A percentile compares a stretch with the other conserved stretches of the same genome.
Evolutionary conservation across 768 basidiomycete species (phyloP).

Genomic region (Leccinum boreale): DNA sequence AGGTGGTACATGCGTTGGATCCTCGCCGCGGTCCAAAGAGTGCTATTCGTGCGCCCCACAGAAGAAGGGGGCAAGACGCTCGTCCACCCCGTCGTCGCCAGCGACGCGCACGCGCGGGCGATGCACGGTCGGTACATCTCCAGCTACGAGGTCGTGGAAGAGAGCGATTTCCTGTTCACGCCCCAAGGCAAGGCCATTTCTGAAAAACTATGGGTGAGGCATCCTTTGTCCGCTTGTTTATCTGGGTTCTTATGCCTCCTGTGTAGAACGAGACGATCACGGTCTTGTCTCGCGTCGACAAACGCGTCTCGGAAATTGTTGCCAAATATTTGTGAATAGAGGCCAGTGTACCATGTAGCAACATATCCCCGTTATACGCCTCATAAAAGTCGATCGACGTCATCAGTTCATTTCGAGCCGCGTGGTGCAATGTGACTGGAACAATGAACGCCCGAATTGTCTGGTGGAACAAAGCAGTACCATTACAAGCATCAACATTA

Average conservation of each 20-base stretch:
- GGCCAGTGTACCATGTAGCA: background rate
- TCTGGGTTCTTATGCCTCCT: background rate
- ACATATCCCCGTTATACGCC: background rate
- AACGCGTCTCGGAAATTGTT: slow-evolving; percentile 16
- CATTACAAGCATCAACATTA: background rate
- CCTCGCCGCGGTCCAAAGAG: background rate
- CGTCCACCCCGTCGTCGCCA: slow-evolving; percentile 26
- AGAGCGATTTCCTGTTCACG: slow-evolving; percentile 27
- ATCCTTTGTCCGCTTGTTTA: background rate
- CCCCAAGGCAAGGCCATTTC: slow-evolving; percentile 26
- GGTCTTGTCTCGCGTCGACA: slow-evolving; percentile 13
- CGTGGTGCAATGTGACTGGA: background rate
- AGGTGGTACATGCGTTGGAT: slow-evolving; percentile 6
- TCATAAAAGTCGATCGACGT: background rate
- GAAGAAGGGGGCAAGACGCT: slow-evolving; percentile 34
- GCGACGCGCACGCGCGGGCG: background rate
- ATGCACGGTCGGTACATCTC: slow-evolving; percentile 30
- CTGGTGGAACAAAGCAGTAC: background rate
- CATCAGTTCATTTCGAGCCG: background rate
- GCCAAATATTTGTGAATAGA: slow-evolving; percentile 4
- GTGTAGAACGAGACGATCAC: slow-evolving; percentile 15
- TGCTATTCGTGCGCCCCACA: slow-evolving; percentile 23
- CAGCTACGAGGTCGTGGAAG: slow-evolving; percentile 19
- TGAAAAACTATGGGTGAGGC: slow-evolving; percentile 29
- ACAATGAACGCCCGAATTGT: background rate